Percentiles rank a stretch among this genome's conserved stretches.
These are phyloP conservation scores for Trametes meyenii DNA, from an alignment of 768 basidiomycete genomes.

Conservation along the genomic window DNA sequence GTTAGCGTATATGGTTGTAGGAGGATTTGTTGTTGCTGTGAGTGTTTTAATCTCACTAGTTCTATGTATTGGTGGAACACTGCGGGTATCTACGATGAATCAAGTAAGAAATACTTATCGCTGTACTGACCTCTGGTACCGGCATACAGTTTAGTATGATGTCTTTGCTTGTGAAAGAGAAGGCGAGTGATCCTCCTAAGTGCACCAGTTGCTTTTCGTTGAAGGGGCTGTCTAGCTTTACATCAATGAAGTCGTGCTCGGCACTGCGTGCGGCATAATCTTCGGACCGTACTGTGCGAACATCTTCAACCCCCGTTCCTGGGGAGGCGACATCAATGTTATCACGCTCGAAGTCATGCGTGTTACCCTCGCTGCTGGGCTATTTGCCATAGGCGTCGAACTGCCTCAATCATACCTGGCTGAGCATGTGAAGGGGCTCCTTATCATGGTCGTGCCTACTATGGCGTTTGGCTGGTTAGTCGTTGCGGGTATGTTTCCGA, in stretches of 20 bases:
- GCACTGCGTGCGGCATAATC: constrained; percentile 67
- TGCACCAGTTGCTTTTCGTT: not conserved
- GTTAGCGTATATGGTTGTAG: constrained; percentile 64
- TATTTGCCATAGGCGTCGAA: constrained; percentile 96
- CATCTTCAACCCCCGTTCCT: constrained; percentile 76
- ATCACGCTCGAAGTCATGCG: constrained; percentile 90
- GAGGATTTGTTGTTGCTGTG: constrained; percentile 56
- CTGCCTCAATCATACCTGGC: constrained; percentile 84
- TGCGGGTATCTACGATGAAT: too few species aligned
- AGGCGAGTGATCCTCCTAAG: constrained; percentile 40
- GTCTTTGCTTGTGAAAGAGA: constrained; percentile 83
- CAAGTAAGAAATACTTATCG: too few species aligned
- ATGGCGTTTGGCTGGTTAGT: constrained; percentile 88
- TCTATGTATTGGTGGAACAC: too few species aligned
- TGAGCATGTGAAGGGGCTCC: constrained; percentile 71
- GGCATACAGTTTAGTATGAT: constrained; percentile 74
- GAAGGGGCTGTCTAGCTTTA: constrained; percentile 54
- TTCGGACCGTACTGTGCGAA: constrained; percentile 75
- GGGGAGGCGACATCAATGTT: constrained; percentile 56
- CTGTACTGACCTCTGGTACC: not conserved
- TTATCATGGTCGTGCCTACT: constrained; percentile 75
- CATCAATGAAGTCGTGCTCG: constrained; percentile 93
- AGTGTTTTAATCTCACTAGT: constrained; percentile 26
- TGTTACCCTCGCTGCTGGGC: constrained; percentile 85
- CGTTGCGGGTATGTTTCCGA: constrained; percentile 55